Evolutionary conservation across 805 yeast species (phyloP).

Genomic region (Cyberlindnera xylosilytica): DNA sequence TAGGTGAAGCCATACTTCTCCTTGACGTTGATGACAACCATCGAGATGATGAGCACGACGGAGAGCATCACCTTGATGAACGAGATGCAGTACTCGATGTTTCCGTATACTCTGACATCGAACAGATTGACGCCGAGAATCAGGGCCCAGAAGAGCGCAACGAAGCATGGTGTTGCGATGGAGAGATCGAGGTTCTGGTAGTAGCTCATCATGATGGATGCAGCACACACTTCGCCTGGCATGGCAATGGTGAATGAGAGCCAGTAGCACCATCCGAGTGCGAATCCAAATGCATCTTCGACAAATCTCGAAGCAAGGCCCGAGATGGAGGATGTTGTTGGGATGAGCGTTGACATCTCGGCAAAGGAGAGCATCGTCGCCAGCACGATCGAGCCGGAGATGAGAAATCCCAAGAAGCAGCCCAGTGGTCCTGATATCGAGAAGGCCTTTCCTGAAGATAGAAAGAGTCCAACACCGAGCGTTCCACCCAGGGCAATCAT

Average conservation of each 20-base stretch:
- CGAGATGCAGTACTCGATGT: constrained; percentile 63
- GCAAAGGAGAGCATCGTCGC: constrained; percentile 73
- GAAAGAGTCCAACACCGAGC: constrained; percentile 69
- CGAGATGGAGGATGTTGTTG: constrained; percentile 75
- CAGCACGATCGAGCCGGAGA: constrained; percentile 63
- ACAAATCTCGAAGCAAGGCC: constrained; percentile 74
- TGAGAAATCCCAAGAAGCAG: constrained; percentile 59
- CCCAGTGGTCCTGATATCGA: constrained; percentile 78
- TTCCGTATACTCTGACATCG: constrained; percentile 73
- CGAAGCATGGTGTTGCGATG: constrained; percentile 59
- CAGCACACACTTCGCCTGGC: constrained; percentile 80
- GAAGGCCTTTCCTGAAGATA: constrained; percentile 70
- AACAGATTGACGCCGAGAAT: constrained; percentile 52
- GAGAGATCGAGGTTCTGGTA: constrained; percentile 51
- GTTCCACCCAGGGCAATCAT: constrained; percentile 81
- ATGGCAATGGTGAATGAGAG: constrained; percentile 66
- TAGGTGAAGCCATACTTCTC: constrained; percentile 59
- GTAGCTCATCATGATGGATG: constrained; percentile 70
- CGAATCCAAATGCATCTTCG: constrained; percentile 75
- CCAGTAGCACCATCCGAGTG: constrained; percentile 74
- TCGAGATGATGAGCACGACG: constrained; percentile 52
- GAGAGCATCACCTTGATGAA: constrained; percentile 53
- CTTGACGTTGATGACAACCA: constrained; percentile 58
- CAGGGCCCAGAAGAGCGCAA: constrained; percentile 51
- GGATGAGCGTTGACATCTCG: constrained; percentile 77